These are phyloP conservation scores for Penicillium brasilianum DNA, from an alignment of 2,329 filamentous ascomycete species.

Conservation along the genomic window DNA sequence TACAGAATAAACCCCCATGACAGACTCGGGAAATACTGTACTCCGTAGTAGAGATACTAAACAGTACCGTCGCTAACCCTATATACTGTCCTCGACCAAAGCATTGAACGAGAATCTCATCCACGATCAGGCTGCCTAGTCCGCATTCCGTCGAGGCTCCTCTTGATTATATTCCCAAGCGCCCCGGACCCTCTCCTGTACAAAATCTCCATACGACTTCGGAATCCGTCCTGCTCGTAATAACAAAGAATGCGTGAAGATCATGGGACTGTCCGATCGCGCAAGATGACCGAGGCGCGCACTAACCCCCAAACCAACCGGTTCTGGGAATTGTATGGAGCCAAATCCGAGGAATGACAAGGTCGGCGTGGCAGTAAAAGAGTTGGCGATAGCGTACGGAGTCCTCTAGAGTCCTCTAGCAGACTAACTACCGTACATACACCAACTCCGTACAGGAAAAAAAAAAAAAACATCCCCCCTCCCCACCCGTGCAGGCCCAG, in stretches of 20 bases:
- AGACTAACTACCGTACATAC: too few relatives aligned
- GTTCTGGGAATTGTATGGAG: neutral
- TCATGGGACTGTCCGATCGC: slow-evolving; percentile 15
- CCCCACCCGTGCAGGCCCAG: slow-evolving; percentile 6
- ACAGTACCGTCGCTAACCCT: too few relatives aligned
- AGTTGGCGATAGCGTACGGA: neutral
- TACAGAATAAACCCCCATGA: neutral
- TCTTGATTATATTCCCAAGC: neutral
- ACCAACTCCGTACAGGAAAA: too few relatives aligned
- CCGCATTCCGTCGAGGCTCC: slow-evolving; percentile 14
- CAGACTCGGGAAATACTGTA: too few relatives aligned
- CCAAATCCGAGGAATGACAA: slow-evolving; percentile 3
- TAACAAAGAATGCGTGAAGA: slow-evolving; percentile 5
- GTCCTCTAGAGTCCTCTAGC: too few relatives aligned
- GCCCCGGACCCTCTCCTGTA: neutral
- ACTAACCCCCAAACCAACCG: neutral
- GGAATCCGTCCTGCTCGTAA: neutral
- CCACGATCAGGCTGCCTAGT: slow-evolving; percentile 9
- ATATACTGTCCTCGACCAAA: too few relatives aligned
- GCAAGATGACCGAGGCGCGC: neutral
- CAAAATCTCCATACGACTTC: neutral
- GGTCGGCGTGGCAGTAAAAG: slow-evolving; percentile 10
- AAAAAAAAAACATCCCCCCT: neutral
- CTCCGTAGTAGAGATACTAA: too few relatives aligned
- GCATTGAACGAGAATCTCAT: slow-evolving; percentile 23